Evolutionary conservation across 208 protist species (phyloP), one percentile per base, ranked within the genome.

Genomic region (Balamuthia mandrillaris): DNA sequence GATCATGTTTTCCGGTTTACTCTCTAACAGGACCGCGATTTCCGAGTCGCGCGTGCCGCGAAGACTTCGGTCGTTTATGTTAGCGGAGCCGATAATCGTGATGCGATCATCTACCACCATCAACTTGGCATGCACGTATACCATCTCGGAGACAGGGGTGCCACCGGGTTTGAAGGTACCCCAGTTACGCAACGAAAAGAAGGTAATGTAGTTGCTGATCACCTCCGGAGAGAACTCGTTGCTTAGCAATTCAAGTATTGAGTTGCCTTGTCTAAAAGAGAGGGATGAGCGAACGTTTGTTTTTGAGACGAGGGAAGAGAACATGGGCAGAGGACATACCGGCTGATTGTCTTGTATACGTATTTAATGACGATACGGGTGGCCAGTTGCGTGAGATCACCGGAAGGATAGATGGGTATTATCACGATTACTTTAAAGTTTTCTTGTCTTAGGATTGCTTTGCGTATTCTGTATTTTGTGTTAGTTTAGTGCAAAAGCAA

Each of bases 71-170:
- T 91, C 89, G 47, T 91, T 91, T 39, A 91, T 91, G 37, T 91
- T 91, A 1, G 89, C 89, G 10, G 77, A 87, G 16, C 89, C 89
- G 47, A 90, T 58, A 18, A 91, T 90, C 1, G 68, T 47, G 10
- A 86, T n/a, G 45, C 81, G 70, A 44, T 90, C 88, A 60, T 89
- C 86, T 4, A 90, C 65, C 21, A 91, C 87, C 83, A 91, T 90
- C 41, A 91, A 29, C 77, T 91, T 91, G 3, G 77, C 78, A 18
- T 91, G 89, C 0, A 91, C 75, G 75, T 91, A 91, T 3, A 91
- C 72, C 54, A 21, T 45, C 14, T 56, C 44, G 16, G 4, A 27
- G 39, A 77, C 2, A 35, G 52, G 41, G 21, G n/a, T n/a, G 3
- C 14, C 27, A 16, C 45, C 35, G 29, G 31, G 0, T 7, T 27